Conservation (phyloP, 2,329 filamentous ascomycete genomes). For the Pestalotiopsis sp. region DNA sequence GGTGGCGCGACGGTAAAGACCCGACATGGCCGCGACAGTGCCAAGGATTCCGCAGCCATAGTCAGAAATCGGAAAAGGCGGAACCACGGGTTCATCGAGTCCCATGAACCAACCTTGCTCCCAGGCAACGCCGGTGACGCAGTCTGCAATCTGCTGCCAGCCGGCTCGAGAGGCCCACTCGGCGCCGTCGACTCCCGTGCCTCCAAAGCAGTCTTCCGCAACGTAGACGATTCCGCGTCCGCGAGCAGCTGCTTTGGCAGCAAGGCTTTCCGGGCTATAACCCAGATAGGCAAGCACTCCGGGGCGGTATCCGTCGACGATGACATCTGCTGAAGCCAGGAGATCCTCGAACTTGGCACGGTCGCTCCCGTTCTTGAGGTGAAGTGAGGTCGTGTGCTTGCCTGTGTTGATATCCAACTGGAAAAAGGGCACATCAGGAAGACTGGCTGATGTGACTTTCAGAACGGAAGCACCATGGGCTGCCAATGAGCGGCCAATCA, state of each 20-base stretch:
- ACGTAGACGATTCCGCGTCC: constrained; percentile 69
- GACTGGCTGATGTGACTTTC: constrained; percentile 67
- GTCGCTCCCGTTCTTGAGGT: constrained; percentile 60
- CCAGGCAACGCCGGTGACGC: constrained; percentile 38
- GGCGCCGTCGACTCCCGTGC: constrained; percentile 43
- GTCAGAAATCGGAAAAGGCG: constrained; percentile 65
- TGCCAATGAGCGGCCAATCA: constrained; percentile 70
- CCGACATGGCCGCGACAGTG: constrained; percentile 34
- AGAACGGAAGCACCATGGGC: constrained; percentile 77
- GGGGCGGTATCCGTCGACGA: constrained; percentile 72
- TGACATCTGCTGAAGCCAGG: constrained; percentile 63
- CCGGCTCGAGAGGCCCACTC: constrained; percentile 67
- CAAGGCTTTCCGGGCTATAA: constrained; percentile 60
- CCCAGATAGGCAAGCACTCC: constrained; percentile 66
- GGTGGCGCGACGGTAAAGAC: constrained; percentile 34
- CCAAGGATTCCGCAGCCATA: constrained; percentile 38
- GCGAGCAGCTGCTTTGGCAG: constrained; percentile 53
- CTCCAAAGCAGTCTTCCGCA: constrained; percentile 73
- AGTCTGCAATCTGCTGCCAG: constrained; percentile 56
- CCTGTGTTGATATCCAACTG: constrained; percentile 74
- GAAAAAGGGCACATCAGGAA: constrained; percentile 74
- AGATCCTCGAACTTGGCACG: constrained; percentile 60
- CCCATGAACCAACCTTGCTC: constrained; percentile 41
- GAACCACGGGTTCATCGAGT: constrained; percentile 62
- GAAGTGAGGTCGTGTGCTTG: constrained; percentile 66